These are phyloP conservation scores for Ustilago trichophora DNA, from an alignment of 1,284 basidiomycete species.

Conservation along the genomic window DNA sequence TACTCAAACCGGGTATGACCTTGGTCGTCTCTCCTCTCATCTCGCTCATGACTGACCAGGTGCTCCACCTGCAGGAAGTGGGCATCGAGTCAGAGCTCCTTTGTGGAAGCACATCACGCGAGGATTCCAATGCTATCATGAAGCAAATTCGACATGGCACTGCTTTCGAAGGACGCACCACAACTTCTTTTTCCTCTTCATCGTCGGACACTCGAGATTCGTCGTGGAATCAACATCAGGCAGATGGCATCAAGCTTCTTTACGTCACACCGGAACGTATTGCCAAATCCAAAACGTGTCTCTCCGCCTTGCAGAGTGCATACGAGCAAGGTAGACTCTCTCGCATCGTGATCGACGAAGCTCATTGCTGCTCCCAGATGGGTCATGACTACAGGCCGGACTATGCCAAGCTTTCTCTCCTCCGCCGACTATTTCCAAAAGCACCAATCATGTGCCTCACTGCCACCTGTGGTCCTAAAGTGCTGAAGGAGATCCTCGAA, in stretches of 20 bases:
- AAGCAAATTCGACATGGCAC: conserved; percentile 30
- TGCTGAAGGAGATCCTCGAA: conserved; percentile 80
- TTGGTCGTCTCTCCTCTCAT: conserved; percentile 77
- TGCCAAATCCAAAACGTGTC: conserved; percentile 78
- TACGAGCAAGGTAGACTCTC: conserved; percentile 71
- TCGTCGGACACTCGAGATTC: neutral
- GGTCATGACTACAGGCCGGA: conserved; percentile 69
- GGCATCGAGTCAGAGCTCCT: conserved; percentile 56
- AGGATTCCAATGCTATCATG: conserved; percentile 48
- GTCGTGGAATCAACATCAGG: conserved; percentile 8
- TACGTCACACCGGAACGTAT: conserved; percentile 71
- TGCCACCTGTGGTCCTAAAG: conserved; percentile 77
- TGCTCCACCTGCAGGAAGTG: conserved; percentile 53
- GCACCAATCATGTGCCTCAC: conserved; percentile 70
- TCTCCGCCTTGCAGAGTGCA: conserved; percentile 76
- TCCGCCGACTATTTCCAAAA: conserved; percentile 52
- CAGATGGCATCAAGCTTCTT: conserved; percentile 56
- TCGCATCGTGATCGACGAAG: conserved; percentile 86
- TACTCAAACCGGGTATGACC: conserved; percentile 80
- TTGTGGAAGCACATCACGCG: conserved; percentile 36
- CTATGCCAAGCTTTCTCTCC: conserved; percentile 74
- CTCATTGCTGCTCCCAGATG: conserved; percentile 60
- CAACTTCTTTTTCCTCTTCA: no score
- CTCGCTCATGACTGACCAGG: conserved; percentile 67
- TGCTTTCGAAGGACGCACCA: neutral